Percentiles rank a stretch among this genome's conserved stretches.
These are phyloP conservation scores for Penicillium sp. DNA, from an alignment of 2,329 filamentous ascomycete genomes.

Conservation along the genomic window DNA sequence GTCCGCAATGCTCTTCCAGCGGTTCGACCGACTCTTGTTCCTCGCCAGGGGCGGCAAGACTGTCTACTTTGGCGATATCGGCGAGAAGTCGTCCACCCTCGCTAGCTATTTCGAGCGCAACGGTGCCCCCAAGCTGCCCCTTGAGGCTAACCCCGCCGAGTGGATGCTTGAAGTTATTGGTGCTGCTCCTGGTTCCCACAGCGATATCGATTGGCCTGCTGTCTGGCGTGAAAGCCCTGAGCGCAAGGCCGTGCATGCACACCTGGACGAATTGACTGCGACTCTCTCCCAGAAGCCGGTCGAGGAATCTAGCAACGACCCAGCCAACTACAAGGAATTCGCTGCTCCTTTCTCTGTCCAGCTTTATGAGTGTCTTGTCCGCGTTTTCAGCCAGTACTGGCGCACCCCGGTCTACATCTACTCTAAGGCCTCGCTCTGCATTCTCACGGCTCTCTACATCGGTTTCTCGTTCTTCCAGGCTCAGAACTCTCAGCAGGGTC, in stretches of 20 bases:
- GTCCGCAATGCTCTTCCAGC: conserved; percentile 92
- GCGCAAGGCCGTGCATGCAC: conserved; percentile 57
- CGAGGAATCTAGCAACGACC: conserved; percentile 43
- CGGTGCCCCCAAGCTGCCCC: conserved; percentile 61
- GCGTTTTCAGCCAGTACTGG: conserved; percentile 92
- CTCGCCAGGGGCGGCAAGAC: conserved; percentile 66
- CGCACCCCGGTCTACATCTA: conserved; percentile 87
- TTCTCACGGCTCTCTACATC: conserved; percentile 71
- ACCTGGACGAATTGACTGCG: conserved; percentile 56
- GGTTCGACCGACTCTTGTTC: conserved; percentile 69
- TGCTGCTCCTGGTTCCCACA: conserved; percentile 64
- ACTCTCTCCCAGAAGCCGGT: conserved; percentile 44
- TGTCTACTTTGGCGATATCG: conserved; percentile 70
- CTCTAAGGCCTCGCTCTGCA: conserved; percentile 72
- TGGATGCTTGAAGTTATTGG: conserved; percentile 67
- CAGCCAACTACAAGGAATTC: conserved; percentile 71
- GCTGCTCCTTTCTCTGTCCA: conserved; percentile 73
- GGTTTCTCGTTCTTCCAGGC: conserved; percentile 81
- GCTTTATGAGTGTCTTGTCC: conserved; percentile 66
- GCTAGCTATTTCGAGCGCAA: conserved; percentile 66
- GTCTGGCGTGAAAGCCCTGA: conserved; percentile 64
- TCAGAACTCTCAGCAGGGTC: conserved; percentile 72
- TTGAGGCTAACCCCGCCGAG: conserved; percentile 72
- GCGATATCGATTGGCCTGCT: conserved; percentile 67
- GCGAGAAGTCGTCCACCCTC: conserved; percentile 59